phyloP scores from a whole-genome alignment of 495 filamentous ascomycete genomes.

The Daldinia bambusicola region DNA sequence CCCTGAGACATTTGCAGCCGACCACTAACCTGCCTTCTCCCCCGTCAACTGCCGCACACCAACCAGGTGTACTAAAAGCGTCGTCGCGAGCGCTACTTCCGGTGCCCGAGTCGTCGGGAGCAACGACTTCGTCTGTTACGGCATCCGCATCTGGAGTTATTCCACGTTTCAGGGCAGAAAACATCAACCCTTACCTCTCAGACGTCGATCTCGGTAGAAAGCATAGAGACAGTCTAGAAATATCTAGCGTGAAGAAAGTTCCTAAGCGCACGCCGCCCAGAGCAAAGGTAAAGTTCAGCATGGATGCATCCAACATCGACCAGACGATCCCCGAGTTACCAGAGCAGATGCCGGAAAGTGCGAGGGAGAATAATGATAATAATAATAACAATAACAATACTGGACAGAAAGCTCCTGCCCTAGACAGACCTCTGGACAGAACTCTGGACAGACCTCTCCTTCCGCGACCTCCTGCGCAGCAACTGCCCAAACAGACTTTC shows the following conservation, averaged over 20 bases:
- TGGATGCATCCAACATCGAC: background rate
- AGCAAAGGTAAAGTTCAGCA: background rate
- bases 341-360: conserved; percentile 11
- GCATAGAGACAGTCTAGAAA: conserved; percentile 23
- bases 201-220: background rate
- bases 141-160: background rate
- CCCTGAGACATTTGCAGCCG: conserved; percentile 18
- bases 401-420: background rate
- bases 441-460: background rate
- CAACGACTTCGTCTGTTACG: background rate
- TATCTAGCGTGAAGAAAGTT: conserved; percentile 6
- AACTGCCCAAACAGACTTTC: background rate
- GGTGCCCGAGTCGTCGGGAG: conserved; percentile 8
- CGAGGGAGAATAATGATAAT: background rate
- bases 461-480: background rate
- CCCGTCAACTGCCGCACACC: background rate
- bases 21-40: conserved; percentile 22
- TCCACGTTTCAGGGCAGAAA: conserved; percentile 34
- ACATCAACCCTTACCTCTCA: conserved; percentile 30
- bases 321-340: conserved; percentile 16
- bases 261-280: conserved; percentile 4
- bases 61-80: background rate
- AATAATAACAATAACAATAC: background rate
- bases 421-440: background rate
- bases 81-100: background rate